Evolutionary conservation across 345 rosid genomes (phyloP), one percentile per base, ranked within the genome.

Genomic region (Ailanthus altissimus): DNA sequence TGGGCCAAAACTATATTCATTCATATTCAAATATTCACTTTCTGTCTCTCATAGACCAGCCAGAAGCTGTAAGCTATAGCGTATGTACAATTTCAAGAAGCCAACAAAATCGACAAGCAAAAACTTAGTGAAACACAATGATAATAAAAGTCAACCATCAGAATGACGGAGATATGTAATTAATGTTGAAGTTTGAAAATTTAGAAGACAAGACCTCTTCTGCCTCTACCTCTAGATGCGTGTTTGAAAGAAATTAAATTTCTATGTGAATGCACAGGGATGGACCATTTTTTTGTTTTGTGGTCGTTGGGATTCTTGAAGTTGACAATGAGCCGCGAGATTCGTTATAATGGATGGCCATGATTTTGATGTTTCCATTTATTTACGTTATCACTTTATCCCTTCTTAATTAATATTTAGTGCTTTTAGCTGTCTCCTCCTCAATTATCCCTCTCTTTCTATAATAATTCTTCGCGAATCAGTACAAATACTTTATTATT

Each of bases 261-360:
- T n/a, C n/a, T n/a, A n/a, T n/a, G n/a, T n/a, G n/a, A n/a, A n/a
- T n/a, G n/a, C n/a, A n/a, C n/a, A n/a, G n/a, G n/a, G n/a, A n/a
- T n/a, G n/a, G n/a, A n/a, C n/a, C n/a, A n/a, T n/a, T n/a, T n/a
- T n/a, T n/a, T n/a, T n/a, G n/a, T n/a, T n/a, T n/a, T n/a, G n/a
- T 38, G 4, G 53, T 49, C 18, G 1, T 59, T 3, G 56, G 69
- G 77, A 28, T 26, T 62, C 77, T 67, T 32, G 63, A 26, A 67
- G 68, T 76, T 72, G 77, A 66, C 77, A 65, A 40, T 54, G 46
- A 28, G 47, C 47, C 14, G 15, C 20, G 57, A 73, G 80, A 81
- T 77, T 77, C 81, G 54, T 21, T 56, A 54, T 23, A 25, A 72
- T 80, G 74, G 73, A 76, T 4, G 83, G 72, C 67, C 80, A 72